Evolutionary conservation across 345 rosid genomes (phyloP).

Genomic region (Eucalyptus melliodora): DNA sequence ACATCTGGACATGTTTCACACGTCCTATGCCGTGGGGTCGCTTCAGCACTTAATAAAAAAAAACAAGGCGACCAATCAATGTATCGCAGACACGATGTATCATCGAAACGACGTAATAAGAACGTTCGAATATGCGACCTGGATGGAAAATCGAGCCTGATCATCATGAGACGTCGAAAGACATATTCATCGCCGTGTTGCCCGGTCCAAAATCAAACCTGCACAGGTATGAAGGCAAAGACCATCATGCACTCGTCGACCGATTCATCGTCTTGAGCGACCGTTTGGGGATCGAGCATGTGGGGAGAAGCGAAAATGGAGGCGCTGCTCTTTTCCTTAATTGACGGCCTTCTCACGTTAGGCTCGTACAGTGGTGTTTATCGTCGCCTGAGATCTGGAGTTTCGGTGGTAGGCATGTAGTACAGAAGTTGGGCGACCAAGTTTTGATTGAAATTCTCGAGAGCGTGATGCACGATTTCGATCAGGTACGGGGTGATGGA

Average conservation of each 20-base stretch:
- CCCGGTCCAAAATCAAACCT: neutral
- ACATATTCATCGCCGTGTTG: neutral
- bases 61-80: neutral
- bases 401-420: neutral
- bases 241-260: neutral
- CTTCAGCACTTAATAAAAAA: neutral
- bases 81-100: neutral
- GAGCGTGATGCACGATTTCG: neutral
- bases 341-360: neutral
- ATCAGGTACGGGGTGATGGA: neutral
- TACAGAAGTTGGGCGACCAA: neutral
- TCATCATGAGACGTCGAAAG: neutral
- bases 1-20: neutral
- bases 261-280: neutral
- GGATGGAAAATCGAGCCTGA: neutral
- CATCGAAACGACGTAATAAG: neutral
- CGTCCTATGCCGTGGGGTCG: neutral
- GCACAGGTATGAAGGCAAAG: neutral
- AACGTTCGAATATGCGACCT: neutral
- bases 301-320: neutral
- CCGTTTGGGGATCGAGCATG: neutral
- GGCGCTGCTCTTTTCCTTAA: neutral
- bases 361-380: neutral
- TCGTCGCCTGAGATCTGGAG: neutral
- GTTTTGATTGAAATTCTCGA: neutral